Conservation (phyloP, 2,329 filamentous ascomycete species). For the Scytalidium lignicola region DNA sequence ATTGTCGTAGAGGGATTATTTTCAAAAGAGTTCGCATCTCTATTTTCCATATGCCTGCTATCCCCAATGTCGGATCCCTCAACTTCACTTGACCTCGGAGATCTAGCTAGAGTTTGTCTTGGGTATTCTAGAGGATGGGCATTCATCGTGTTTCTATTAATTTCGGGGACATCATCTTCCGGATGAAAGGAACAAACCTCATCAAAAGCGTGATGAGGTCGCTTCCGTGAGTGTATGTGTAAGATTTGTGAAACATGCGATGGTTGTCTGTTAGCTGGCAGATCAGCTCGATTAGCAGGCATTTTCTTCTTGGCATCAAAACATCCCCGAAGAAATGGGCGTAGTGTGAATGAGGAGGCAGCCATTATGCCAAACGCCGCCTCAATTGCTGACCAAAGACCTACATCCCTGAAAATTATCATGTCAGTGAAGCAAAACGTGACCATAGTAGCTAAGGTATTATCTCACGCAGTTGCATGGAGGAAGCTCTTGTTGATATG, state of each 20-base stretch:
- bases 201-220: no score
- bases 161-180: neutral
- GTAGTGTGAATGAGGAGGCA: neutral
- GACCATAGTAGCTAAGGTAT: neutral
- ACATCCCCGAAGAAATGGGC: neutral
- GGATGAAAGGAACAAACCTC: neutral
- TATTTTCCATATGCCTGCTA: neutral
- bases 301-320: neutral
- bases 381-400: neutral
- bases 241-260: neutral
- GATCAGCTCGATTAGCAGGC: neutral
- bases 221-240: no score
- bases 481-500: conserved; percentile 17
- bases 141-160: neutral
- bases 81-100: neutral
- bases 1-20: neutral
- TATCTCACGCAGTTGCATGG: conserved; percentile 14
- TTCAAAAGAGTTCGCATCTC: neutral
- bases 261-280: neutral
- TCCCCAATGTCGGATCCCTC: neutral
- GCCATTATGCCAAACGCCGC: neutral
- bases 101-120: neutral
- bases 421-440: neutral
- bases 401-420: neutral
- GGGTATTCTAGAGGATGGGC: neutral